These are phyloP conservation scores for Hyaloscypha hepaticicola DNA, from an alignment of 495 filamentous ascomycete genomes.

Conservation along the genomic window DNA sequence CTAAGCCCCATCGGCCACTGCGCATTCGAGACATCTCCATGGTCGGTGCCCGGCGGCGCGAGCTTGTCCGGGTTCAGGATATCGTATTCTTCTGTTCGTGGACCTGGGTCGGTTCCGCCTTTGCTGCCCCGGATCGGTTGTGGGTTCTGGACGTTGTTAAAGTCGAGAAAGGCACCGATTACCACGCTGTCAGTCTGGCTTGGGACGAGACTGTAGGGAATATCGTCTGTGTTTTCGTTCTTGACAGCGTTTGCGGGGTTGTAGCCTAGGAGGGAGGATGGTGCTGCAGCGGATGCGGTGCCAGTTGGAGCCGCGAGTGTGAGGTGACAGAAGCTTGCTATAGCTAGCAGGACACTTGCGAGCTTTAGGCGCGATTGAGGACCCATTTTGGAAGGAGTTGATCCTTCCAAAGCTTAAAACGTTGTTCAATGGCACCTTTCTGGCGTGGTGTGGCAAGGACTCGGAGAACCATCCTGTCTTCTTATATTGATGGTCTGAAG, in stretches of 20 bases:
- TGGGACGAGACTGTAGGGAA: constrained; percentile 29
- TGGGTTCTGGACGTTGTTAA: constrained; percentile 58
- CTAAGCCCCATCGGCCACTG: constrained; percentile 74
- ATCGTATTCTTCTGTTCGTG: constrained; percentile 61
- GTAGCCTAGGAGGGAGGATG: constrained; percentile 21
- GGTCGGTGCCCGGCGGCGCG: constrained; percentile 65
- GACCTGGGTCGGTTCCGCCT: constrained; percentile 62
- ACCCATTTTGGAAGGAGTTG: neutral
- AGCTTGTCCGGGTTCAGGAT: constrained; percentile 64
- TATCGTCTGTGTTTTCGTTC: constrained; percentile 19
- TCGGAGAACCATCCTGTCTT: neutral
- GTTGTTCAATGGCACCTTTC: neutral
- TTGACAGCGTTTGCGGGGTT: constrained; percentile 22
- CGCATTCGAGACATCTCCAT: constrained; percentile 60
- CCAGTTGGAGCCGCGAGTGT: constrained; percentile 25
- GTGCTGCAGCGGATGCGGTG: constrained; percentile 18
- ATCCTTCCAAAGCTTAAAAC: neutral
- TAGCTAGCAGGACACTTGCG: neutral
- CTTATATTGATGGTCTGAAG: neutral
- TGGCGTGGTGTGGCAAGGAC: neutral
- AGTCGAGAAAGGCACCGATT: constrained; percentile 62
- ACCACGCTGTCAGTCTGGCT: constrained; percentile 58
- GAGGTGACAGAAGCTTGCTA: constrained; percentile 6
- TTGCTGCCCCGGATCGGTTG: constrained; percentile 64
- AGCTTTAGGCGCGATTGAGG: neutral